Conservation (phyloP, 2,329 filamentous ascomycete genomes). For the Calonectria ilicicola region DNA sequence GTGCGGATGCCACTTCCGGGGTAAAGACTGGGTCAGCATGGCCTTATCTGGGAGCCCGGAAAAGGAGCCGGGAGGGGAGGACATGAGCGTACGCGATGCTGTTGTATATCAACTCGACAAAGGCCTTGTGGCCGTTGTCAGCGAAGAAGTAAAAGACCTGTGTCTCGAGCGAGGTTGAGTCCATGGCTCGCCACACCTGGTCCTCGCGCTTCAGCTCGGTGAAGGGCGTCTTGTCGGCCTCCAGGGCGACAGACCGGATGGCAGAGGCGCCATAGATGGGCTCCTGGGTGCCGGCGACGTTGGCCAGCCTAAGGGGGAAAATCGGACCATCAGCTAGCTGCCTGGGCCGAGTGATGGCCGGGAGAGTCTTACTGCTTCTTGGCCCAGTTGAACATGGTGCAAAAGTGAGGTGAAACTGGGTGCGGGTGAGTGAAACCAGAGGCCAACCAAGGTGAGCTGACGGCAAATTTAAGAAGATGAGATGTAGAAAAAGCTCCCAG, state of each 20-base stretch:
- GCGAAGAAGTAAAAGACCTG: constrained; percentile 92
- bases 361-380: constrained; percentile 80
- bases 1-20: constrained; percentile 82
- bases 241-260: constrained; percentile 85
- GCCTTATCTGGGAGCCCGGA: constrained; percentile 18
- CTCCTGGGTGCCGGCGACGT: constrained; percentile 95
- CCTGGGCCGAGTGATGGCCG: background rate
- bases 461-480: background rate
- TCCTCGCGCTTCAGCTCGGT: constrained; percentile 83
- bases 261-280: constrained; percentile 93
- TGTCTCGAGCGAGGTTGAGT: constrained; percentile 92
- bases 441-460: background rate
- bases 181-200: constrained; percentile 85
- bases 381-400: constrained; percentile 90
- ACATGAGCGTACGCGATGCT: constrained; percentile 85
- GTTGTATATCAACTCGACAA: constrained; percentile 96
- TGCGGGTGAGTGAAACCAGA: background rate
- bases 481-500: background rate
- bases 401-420: background rate
- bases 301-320: constrained; percentile 64
- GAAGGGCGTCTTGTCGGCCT: constrained; percentile 81
- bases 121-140: constrained; percentile 80
- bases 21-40: constrained; percentile 9
- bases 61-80: background rate
- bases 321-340: constrained; percentile 30